Conservation (phyloP, 352 stramenopile species). For the Phytophthora crassamura region DNA sequence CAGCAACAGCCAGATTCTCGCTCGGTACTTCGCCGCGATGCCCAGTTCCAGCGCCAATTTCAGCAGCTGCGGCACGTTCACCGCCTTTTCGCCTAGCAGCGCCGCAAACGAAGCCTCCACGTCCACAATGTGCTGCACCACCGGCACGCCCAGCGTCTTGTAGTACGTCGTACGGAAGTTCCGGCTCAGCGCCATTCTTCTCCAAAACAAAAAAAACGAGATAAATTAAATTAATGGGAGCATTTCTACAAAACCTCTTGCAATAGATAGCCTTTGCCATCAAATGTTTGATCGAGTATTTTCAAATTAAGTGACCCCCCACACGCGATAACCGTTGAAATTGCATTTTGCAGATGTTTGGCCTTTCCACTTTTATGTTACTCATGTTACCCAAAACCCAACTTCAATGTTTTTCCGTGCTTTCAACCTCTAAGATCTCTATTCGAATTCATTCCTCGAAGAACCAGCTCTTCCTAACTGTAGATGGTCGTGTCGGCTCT, state of each 20-base stretch:
- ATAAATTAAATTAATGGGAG: neutral
- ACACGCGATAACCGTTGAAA: too few species aligned
- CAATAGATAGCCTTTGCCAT: too few species aligned
- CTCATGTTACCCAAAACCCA: neutral
- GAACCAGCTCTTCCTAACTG: neutral
- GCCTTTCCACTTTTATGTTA: conserved; percentile 4
- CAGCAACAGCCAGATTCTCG: too few species aligned
- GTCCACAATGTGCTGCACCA: conserved; percentile 86
- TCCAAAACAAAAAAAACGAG: neutral
- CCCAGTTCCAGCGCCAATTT: too few species aligned
- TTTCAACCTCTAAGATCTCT: too few species aligned
- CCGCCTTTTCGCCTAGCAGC: too few species aligned
- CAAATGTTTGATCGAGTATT: too few species aligned
- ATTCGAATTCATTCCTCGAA: conserved; percentile 5
- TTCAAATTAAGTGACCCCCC: too few species aligned
- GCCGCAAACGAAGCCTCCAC: conserved; percentile 81
- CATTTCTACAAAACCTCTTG: too few species aligned
- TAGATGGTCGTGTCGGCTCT: conserved; percentile 17
- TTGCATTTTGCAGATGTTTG: neutral
- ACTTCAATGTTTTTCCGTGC: conserved; percentile 28
- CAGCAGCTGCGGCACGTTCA: too few species aligned
- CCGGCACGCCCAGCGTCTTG: conserved; percentile 86
- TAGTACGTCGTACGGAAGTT: conserved; percentile 91
- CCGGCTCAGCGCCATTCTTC: conserved; percentile 63
- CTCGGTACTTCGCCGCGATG: too few species aligned